Conservation (phyloP, 2,329 filamentous ascomycete species). For the Ophiostoma sp. region DNA sequence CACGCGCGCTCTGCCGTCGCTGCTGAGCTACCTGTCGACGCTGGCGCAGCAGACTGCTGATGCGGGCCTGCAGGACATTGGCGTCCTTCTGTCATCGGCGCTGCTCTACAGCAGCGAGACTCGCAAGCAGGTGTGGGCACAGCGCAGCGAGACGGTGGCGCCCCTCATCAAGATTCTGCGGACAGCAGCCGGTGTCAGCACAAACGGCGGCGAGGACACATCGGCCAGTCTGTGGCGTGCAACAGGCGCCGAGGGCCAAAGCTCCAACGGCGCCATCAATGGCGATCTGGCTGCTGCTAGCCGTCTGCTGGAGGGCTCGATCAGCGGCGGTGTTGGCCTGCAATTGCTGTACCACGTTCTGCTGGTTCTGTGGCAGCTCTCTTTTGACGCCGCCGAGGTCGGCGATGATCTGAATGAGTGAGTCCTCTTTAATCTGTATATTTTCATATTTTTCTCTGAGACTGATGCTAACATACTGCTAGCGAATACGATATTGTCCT, state of each 20-base stretch:
- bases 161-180: conserved; percentile 79
- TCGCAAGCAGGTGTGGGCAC: conserved; percentile 83
- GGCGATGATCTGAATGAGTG: conserved; percentile 79
- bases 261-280: conserved; percentile 16
- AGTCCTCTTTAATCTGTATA: conserved; percentile 33
- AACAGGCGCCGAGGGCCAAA: conserved; percentile 31
- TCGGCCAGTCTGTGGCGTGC: conserved; percentile 58
- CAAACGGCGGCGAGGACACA: conserved; percentile 49
- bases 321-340: conserved; percentile 79
- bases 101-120: conserved; percentile 70
- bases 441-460: background rate
- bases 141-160: conserved; percentile 75
- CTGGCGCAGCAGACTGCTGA: conserved; percentile 74
- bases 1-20: conserved; percentile 66
- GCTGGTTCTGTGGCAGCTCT: conserved; percentile 91
- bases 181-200: conserved; percentile 66
- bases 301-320: conserved; percentile 50
- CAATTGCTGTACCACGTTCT: conserved; percentile 93
- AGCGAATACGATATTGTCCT: conserved; percentile 91
- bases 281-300: conserved; percentile 18
- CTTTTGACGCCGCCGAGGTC: conserved; percentile 76
- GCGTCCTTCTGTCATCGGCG: conserved; percentile 83
- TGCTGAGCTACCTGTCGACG: conserved; percentile 80
- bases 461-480: background rate
- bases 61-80: conserved; percentile 88